These are phyloP conservation scores for Yamadazyma jaroonii DNA, from an alignment of 1,139 yeast genomes.

Conservation along the genomic window DNA sequence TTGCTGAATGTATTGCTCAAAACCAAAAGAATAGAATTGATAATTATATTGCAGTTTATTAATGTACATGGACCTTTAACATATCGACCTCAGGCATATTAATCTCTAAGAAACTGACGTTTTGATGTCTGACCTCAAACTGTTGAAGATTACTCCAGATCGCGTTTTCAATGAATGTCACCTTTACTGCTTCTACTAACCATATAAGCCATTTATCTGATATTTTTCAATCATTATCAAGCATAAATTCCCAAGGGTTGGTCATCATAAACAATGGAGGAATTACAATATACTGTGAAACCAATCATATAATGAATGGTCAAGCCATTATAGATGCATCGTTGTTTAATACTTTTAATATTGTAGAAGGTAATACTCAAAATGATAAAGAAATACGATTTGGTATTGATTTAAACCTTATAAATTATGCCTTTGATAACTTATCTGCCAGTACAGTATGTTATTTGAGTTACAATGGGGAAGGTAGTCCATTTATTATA, in stretches of 20 bases:
- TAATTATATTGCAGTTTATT: conserved; percentile 70
- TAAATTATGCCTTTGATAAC: conserved; percentile 25
- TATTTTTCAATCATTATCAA: conserved; percentile 31
- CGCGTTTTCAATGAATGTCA: conserved; percentile 1
- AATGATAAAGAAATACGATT: conserved; percentile 24
- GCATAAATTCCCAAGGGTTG: conserved; percentile 34
- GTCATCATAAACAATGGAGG: conserved; percentile 34
- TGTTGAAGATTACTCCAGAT: no score
- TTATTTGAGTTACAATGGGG: conserved; percentile 44
- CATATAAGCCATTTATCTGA: conserved; percentile 41
- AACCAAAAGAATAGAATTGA: conserved; percentile 80
- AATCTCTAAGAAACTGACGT: no score
- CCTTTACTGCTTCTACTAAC: conserved; percentile 32
- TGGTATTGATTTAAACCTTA: conserved; percentile 37
- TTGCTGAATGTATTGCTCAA: conserved; percentile 94
- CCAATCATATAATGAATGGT: conserved; percentile 37
- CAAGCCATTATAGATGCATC: conserved; percentile 37
- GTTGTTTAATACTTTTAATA: conserved; percentile 30
- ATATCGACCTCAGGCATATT: no score
- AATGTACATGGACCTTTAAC: neutral
- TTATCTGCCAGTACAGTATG: conserved; percentile 23
- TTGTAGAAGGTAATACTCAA: conserved; percentile 10
- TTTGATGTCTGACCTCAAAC: no score
- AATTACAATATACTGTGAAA: conserved; percentile 33
- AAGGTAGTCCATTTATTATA: conserved; percentile 64